Conservation (phyloP, 345 rosid genomes). For the Geranium rotundifolium region DNA sequence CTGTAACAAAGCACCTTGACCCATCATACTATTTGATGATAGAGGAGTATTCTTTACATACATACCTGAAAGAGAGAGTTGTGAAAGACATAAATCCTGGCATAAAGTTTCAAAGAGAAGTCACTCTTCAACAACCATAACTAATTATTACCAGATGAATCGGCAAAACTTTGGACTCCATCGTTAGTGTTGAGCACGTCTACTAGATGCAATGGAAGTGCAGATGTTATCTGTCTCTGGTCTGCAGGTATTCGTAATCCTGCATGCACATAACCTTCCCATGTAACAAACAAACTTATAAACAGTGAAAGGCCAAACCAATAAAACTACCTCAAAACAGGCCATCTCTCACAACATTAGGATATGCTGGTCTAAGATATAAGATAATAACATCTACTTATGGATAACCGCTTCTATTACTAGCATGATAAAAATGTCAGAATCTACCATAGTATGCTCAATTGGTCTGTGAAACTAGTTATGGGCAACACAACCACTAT, state of each 20-base stretch:
- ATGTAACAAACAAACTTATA: neutral
- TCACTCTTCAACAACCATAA: constrained; percentile 3
- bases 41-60: constrained; percentile 51
- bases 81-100: neutral
- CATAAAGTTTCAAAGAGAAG: neutral
- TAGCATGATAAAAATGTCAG: no score
- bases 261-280: constrained; percentile 19
- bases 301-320: neutral
- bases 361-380: neutral
- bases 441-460: neutral
- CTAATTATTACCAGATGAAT: constrained; percentile 39
- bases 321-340: no score
- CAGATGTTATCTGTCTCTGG: constrained; percentile 64
- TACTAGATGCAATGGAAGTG: constrained; percentile 77
- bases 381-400: neutral
- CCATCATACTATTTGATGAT: constrained; percentile 40
- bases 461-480: no score
- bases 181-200: constrained; percentile 54
- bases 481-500: no score
- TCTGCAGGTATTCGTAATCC: constrained; percentile 69
- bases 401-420: neutral
- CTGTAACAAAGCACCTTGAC: constrained; percentile 65
- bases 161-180: constrained; percentile 43
- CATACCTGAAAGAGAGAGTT: constrained; percentile 37
- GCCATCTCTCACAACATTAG: neutral